Conservation (phyloP, 2,329 filamentous ascomycete species). For the Lecanicillium sp. region DNA sequence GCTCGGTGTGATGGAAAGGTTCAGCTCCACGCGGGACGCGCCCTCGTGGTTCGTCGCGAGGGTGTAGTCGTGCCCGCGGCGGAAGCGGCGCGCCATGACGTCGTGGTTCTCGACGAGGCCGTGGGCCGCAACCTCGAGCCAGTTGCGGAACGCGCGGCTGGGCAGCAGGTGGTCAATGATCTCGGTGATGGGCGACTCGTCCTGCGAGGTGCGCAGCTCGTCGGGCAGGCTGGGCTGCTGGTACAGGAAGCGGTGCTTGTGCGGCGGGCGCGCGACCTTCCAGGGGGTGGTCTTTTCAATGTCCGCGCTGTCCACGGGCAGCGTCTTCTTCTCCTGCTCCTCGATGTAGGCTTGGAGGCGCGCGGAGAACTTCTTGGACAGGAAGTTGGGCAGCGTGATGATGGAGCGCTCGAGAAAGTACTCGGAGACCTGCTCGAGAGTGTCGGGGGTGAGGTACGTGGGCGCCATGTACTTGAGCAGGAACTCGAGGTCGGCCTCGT, state of each 20-base stretch:
- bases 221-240: slow-evolving; percentile 48
- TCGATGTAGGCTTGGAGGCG: slow-evolving; percentile 67
- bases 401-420: slow-evolving; percentile 79
- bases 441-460: slow-evolving; percentile 86
- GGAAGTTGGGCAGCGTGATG: slow-evolving; percentile 72
- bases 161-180: slow-evolving; percentile 78
- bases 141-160: slow-evolving; percentile 79
- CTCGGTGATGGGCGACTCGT: slow-evolving; percentile 62
- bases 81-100: slow-evolving; percentile 79
- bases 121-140: slow-evolving; percentile 78
- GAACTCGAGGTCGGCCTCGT: slow-evolving; percentile 79
- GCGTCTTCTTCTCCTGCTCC: slow-evolving; percentile 48
- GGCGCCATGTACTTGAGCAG: slow-evolving; percentile 85
- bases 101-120: slow-evolving; percentile 68
- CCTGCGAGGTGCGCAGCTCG: slow-evolving; percentile 29
- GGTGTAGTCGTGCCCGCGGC: slow-evolving; percentile 83
- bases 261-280: slow-evolving; percentile 78
- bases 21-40: slow-evolving; percentile 77
- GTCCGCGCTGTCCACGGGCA: slow-evolving; percentile 43
- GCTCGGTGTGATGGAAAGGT: slow-evolving; percentile 79
- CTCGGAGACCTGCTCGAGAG: slow-evolving; percentile 72
- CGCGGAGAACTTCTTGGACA: slow-evolving; percentile 70
- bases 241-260: slow-evolving; percentile 93
- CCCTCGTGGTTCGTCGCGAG: slow-evolving; percentile 79
- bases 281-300: slow-evolving; percentile 57